Base-by-base conservation (phyloP, 202 grass and related monocot species). In the Zizania palustris region DNA sequence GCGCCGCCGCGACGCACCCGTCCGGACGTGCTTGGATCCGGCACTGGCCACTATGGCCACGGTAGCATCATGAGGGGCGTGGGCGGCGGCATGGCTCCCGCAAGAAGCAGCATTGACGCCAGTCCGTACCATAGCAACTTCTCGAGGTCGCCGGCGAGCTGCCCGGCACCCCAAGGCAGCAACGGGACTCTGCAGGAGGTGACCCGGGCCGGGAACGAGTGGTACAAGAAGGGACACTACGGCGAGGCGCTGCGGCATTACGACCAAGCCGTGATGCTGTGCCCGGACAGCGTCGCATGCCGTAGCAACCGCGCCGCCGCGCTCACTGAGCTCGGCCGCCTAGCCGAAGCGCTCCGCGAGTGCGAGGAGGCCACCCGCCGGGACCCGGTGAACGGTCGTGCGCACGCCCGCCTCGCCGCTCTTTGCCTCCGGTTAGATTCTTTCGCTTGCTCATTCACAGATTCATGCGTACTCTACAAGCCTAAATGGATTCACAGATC, bases 1-100 rank as follows among this genome's bases (percentile, higher is more conserved):
- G 60, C 85, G 22, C 68, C 51, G 16, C 45, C 61, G 54, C 67
- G 86, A 15, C 86, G 90, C 71, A 46, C 86, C 5, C 83, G 90
- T 42, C 82, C 82, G 2, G 90, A 86, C 66, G 86, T 97, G 64
- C 88, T 97, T 7, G 88, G 93, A 68, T 91, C 90, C 34, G 93
- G 93, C 54, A 91, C 67, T 7, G 93, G 90, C 2, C 79, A 91
- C 75, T 97, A 97, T 48, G 93, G 93, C 56, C 86, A 93, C 60
- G 93, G 93, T 3, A 93, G 88, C 78, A 90, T 97, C 79, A 91
- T 97, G 78, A 80, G 92, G 6, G 88, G 88, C 4, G 85, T 81
- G 39, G 46, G 57, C 39, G 70, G 71, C 0, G 63, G 64, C 16
- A 36, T 48, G 60, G 22, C 67, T 6, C 73, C 79, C 10, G 34